These are phyloP conservation scores for Cladosporium sp. DNA, from an alignment of 2,329 filamentous ascomycete genomes.

Conservation along the genomic window DNA sequence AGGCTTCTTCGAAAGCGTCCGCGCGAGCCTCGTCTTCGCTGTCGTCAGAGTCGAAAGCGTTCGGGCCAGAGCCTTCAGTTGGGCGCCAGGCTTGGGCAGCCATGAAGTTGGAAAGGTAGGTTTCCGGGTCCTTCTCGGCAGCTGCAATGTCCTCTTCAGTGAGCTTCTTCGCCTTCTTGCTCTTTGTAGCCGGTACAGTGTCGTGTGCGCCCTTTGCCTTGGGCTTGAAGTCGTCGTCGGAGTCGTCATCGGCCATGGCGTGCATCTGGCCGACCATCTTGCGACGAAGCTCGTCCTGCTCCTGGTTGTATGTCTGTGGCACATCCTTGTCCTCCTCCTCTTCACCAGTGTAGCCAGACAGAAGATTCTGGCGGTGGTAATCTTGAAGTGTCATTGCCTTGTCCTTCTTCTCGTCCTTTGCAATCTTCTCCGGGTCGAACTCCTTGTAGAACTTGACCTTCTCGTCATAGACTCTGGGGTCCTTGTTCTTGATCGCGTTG, in stretches of 20 bases:
- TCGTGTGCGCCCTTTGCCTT: conserved; percentile 22
- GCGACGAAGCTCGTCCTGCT: conserved; percentile 79
- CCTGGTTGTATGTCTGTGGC: conserved; percentile 72
- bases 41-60: conserved; percentile 89
- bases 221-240: conserved; percentile 63
- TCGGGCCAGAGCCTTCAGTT: conserved; percentile 60
- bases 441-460: conserved; percentile 72
- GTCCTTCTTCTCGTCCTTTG: conserved; percentile 55
- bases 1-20: conserved; percentile 85
- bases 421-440: conserved; percentile 50
- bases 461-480: conserved; percentile 84
- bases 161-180: conserved; percentile 32
- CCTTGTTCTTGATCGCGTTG: conserved; percentile 81
- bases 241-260: conserved; percentile 54
- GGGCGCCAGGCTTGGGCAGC: conserved; percentile 85
- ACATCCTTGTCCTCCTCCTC: conserved; percentile 53
- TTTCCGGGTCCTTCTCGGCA: conserved; percentile 86
- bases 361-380: conserved; percentile 87
- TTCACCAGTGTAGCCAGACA: conserved; percentile 63
- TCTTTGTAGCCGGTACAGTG: conserved; percentile 22
- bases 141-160: conserved; percentile 63
- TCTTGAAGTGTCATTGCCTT: conserved; percentile 83
- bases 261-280: conserved; percentile 78
- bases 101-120: conserved; percentile 93
- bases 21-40: conserved; percentile 69